Conservation (phyloP, 2,329 filamentous ascomycete genomes). For the Pseudocercospora macadamiae region DNA sequence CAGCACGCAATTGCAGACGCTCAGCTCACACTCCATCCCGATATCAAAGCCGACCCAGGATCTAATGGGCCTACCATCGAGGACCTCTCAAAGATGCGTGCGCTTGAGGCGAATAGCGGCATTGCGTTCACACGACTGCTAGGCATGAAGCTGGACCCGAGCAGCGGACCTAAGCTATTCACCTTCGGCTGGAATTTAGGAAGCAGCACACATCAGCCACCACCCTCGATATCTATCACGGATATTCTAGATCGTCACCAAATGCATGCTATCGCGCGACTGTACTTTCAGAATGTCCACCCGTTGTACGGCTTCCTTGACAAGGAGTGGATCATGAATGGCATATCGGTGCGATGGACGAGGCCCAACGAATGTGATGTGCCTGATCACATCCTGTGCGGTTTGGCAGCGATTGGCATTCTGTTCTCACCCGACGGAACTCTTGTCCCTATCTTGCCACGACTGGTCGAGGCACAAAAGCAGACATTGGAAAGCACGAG, state of each 20-base stretch:
- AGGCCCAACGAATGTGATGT: constrained; percentile 27
- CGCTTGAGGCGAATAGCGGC: constrained; percentile 61
- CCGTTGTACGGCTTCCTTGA: constrained; percentile 57
- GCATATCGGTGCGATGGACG: constrained; percentile 32
- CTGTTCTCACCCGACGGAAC: constrained; percentile 46
- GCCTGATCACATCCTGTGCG: constrained; percentile 50
- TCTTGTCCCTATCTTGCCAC: constrained; percentile 21
- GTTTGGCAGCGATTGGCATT: constrained; percentile 58
- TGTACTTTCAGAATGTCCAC: constrained; percentile 59
- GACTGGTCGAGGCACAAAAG: constrained; percentile 44
- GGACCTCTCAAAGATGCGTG: constrained; percentile 41
- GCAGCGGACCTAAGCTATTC: constrained; percentile 56
- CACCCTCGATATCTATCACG: constrained; percentile 40
- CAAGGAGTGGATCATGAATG: constrained; percentile 32
- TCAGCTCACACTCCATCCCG: constrained; percentile 16
- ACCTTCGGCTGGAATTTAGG: constrained; percentile 61
- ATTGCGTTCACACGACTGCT: constrained; percentile 59
- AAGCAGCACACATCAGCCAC: constrained; percentile 30
- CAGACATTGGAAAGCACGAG: constrained; percentile 47
- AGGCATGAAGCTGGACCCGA: constrained; percentile 57
- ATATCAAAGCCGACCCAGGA: constrained; percentile 24
- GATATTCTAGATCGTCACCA: constrained; percentile 53
- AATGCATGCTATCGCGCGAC: constrained; percentile 49
- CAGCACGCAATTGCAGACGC: constrained; percentile 30
- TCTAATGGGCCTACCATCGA: constrained; percentile 29